Evolutionary conservation across 495 filamentous ascomycete species (phyloP).

Genomic region (Ramalina peruviana): DNA sequence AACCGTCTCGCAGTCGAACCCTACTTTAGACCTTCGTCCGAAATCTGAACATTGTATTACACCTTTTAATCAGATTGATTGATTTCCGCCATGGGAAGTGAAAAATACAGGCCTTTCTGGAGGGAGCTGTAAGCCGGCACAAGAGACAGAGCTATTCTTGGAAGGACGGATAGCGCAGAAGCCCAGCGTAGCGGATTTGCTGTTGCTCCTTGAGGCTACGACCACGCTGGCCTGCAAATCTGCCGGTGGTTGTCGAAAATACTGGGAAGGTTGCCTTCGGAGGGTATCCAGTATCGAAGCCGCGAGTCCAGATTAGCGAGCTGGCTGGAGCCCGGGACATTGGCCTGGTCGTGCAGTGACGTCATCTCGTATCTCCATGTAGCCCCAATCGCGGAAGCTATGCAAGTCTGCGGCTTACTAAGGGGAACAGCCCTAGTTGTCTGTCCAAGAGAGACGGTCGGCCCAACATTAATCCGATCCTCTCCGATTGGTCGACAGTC

Average conservation of each 20-base stretch:
- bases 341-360: too few species aligned
- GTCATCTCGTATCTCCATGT: constrained; percentile 1
- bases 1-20: too few species aligned
- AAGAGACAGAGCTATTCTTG: too few species aligned
- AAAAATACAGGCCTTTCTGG: too few species aligned
- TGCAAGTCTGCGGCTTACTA: background rate
- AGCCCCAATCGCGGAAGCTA: background rate
- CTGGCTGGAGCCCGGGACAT: background rate
- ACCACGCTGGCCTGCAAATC: constrained; percentile 3
- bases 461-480: background rate
- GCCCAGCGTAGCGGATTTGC: constrained; percentile 25
- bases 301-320: constrained; percentile 5
- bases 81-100: too few species aligned
- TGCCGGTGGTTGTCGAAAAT: constrained; percentile 5
- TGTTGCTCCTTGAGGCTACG: constrained; percentile 2
- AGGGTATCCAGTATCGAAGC: constrained; percentile 1
- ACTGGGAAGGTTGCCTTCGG: constrained; percentile 14
- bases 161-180: constrained; percentile 33
- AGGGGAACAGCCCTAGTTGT: background rate
- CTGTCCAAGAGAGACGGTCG: constrained; percentile 2
- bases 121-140: too few species aligned
- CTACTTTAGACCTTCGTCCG: too few species aligned
- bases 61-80: too few species aligned
- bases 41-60: too few species aligned
- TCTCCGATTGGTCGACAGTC: constrained; percentile 4